phyloP scores from a whole-genome alignment of 805 yeast genomes.

The Candida pini region DNA sequence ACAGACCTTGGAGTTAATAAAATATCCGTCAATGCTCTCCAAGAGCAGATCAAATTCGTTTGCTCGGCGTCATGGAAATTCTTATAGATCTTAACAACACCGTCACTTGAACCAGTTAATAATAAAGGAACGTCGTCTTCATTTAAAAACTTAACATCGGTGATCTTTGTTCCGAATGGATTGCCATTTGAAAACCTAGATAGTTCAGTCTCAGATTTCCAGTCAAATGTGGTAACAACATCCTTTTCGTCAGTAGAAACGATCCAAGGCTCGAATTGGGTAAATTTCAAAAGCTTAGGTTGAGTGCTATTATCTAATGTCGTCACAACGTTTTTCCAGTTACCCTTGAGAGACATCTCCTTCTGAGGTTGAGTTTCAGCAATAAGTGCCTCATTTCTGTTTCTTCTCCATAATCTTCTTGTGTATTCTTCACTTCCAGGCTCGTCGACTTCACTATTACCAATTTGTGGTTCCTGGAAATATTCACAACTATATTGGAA shows the following conservation, averaged over 20 bases:
- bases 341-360: slow-evolving; percentile 72
- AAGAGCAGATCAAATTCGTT: slow-evolving; percentile 69
- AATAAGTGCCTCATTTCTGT: slow-evolving; percentile 80
- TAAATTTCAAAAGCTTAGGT: slow-evolving; percentile 71
- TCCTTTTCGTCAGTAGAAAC: slow-evolving; percentile 81
- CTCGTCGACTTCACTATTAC: slow-evolving; percentile 77
- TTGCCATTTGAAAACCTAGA: slow-evolving; percentile 76
- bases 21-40: slow-evolving; percentile 91
- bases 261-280: slow-evolving; percentile 85
- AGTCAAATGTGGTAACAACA: slow-evolving; percentile 80
- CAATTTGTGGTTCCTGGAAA: slow-evolving; percentile 95
- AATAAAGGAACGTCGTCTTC: slow-evolving; percentile 89
- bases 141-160: slow-evolving; percentile 79
- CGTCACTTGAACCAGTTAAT: slow-evolving; percentile 88
- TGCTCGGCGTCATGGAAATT: slow-evolving; percentile 55
- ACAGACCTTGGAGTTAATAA: slow-evolving; percentile 73
- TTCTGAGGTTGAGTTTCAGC: slow-evolving; percentile 89
- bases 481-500: slow-evolving; percentile 80
- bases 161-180: slow-evolving; percentile 81
- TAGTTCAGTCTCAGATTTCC: slow-evolving; percentile 57
- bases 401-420: slow-evolving; percentile 80
- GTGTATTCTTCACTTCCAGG: slow-evolving; percentile 87
- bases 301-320: slow-evolving; percentile 69
- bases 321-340: slow-evolving; percentile 67
- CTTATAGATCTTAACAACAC: slow-evolving; percentile 82